A percentile compares a stretch with the other conserved stretches of the same genome.
These are phyloP conservation scores for Euphrasia arctica DNA, from an alignment of 305 asterid genomes.

Conservation along the genomic window DNA sequence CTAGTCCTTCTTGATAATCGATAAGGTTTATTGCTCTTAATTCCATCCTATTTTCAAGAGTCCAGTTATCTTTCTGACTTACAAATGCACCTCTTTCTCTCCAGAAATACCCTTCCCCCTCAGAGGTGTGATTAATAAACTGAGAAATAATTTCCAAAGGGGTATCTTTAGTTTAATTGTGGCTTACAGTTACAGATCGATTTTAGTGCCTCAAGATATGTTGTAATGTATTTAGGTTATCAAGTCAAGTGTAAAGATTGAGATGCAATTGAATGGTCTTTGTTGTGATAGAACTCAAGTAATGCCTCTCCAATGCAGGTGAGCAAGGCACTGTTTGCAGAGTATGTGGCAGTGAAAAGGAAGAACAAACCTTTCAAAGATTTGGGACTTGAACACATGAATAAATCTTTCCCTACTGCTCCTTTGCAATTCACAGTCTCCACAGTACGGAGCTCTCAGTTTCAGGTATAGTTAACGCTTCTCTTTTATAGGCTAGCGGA, in stretches of 20 bases:
- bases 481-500: constrained; percentile 11
- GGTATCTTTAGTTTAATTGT: too few species aligned
- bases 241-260: too few species aligned
- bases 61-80: not conserved
- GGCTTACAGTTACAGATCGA: too few species aligned
- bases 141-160: too few species aligned
- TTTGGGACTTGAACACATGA: constrained; percentile 95
- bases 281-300: not conserved
- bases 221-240: too few species aligned
- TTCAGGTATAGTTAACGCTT: constrained; percentile 54
- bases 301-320: constrained; percentile 49
- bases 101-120: too few species aligned
- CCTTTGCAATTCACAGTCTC: constrained; percentile 54
- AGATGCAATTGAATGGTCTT: too few species aligned
- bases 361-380: constrained; percentile 67
- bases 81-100: too few species aligned
- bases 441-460: constrained; percentile 44
- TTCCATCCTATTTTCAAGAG: not conserved
- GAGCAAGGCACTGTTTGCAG: constrained; percentile 88
- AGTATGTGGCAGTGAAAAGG: constrained; percentile 56
- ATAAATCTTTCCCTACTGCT: constrained; percentile 52
- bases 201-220: too few species aligned
- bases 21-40: not conserved
- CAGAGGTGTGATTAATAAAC: too few species aligned
- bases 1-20: constrained; percentile 6